Conservation (phyloP, 345 rosid genomes). For the Euphorbia lathyris region DNA sequence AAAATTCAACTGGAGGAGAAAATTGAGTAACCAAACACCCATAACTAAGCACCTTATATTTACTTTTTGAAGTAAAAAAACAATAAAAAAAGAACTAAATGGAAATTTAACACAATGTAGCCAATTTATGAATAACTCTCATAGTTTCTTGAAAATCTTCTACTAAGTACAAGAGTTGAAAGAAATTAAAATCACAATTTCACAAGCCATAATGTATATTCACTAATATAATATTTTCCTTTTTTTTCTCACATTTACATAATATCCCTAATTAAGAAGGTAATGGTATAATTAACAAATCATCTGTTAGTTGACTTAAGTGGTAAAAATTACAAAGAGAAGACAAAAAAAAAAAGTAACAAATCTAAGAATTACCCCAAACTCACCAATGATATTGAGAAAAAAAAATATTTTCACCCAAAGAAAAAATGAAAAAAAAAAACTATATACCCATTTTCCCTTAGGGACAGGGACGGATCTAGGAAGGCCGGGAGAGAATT, state of each 20-base stretch:
- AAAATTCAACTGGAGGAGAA: too few relatives aligned
- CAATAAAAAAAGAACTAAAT: too few relatives aligned
- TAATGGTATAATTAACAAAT: conserved; percentile 27
- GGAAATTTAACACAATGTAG: neutral
- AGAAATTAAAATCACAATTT: neutral
- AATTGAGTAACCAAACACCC: too few relatives aligned
- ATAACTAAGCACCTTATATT: too few relatives aligned
- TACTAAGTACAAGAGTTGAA: neutral
- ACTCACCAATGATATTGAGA: conserved; percentile 27
- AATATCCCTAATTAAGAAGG: conserved; percentile 20
- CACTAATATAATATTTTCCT: conserved; percentile 22
- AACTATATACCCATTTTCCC: conserved; percentile 21
- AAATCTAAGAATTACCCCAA: conserved; percentile 37
- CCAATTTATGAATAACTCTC: neutral
- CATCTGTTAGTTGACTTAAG: conserved; percentile 30
- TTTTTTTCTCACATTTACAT: conserved; percentile 39
- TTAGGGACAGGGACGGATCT: conserved; percentile 29
- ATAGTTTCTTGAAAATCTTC: conserved; percentile 9
- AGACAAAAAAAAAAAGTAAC: conserved; percentile 18
- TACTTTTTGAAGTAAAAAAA: too few relatives aligned
- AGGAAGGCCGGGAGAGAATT: too few relatives aligned
- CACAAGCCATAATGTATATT: conserved; percentile 30
- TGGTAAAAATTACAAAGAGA: neutral
- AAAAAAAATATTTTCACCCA: conserved; percentile 29
- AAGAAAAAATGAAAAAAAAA: conserved; percentile 6